Evolutionary conservation across 2,329 filamentous ascomycete species (phyloP).

Genomic region (Stemphylium vesicarium): DNA sequence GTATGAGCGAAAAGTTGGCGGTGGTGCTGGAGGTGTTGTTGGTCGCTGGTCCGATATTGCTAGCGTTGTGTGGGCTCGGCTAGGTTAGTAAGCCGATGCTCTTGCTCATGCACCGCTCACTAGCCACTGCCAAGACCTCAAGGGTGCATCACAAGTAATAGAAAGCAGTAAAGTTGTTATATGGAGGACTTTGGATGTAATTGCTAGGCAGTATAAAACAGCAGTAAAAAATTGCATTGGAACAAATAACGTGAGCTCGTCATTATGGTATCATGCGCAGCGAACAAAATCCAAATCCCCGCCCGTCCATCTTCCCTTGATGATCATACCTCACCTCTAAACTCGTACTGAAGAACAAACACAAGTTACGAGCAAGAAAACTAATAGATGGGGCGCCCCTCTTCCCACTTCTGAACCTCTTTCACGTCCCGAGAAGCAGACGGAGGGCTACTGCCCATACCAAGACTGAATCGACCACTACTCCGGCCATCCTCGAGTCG

Average conservation of each 20-base stretch:
- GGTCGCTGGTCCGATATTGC: conserved; percentile 32
- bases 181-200: no score
- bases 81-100: conserved; percentile 31
- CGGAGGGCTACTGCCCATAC: conserved; percentile 40
- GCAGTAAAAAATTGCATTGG: neutral
- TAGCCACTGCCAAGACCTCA: conserved; percentile 18
- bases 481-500: conserved; percentile 53
- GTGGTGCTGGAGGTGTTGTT: conserved; percentile 38
- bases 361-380: conserved; percentile 3
- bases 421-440: conserved; percentile 38
- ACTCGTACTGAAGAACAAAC: conserved; percentile 5
- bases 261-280: conserved; percentile 41
- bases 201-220: no score
- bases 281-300: conserved; percentile 8
- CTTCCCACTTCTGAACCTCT: conserved; percentile 53
- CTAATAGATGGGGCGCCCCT: conserved; percentile 56
- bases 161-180: no score
- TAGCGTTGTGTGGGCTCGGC: conserved; percentile 43
- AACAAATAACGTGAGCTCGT: neutral
- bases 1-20: conserved; percentile 45
- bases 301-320: neutral
- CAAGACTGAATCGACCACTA: conserved; percentile 42
- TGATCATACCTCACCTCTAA: neutral
- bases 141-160: neutral
- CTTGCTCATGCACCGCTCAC: conserved; percentile 13